phyloP scores from a whole-genome alignment of 371 early-diverging fungal species.

The Circinella minor region DNA sequence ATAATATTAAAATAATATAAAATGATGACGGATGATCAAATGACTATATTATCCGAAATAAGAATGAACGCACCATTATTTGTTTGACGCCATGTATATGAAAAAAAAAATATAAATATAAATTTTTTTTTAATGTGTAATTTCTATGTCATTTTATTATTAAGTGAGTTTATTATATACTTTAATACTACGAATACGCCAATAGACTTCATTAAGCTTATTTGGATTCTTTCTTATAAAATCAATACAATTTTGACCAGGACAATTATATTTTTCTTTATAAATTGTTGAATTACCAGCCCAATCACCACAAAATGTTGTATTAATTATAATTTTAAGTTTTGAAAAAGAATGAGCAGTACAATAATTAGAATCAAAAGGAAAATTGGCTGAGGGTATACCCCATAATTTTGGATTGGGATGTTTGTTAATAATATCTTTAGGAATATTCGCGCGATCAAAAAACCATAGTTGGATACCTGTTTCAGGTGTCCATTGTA shows the following conservation, averaged over 20 bases:
- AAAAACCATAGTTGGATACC: slow-evolving; percentile 48
- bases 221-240: slow-evolving; percentile 23
- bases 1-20: too few species aligned
- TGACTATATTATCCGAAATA: too few species aligned
- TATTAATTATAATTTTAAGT: slow-evolving; percentile 19
- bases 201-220: slow-evolving; percentile 26
- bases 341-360: slow-evolving; percentile 10
- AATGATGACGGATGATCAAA: too few species aligned
- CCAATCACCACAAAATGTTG: slow-evolving; percentile 30
- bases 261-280: slow-evolving; percentile 3
- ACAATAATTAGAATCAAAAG: slow-evolving; percentile 15
- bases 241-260: slow-evolving; percentile 10
- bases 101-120: neutral
- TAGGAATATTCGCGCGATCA: slow-evolving; percentile 29
- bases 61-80: too few species aligned
- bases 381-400: slow-evolving; percentile 28
- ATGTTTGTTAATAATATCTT: slow-evolving; percentile 26
- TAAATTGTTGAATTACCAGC: slow-evolving; percentile 14
- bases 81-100: too few species aligned
- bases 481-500: slow-evolving; percentile 25
- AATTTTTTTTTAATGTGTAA: too few species aligned
- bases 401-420: slow-evolving; percentile 35
- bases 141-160: too few species aligned
- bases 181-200: slow-evolving; percentile 14
- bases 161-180: neutral